phyloP scores from a whole-genome alignment of 1,284 basidiomycete genomes.

The Microbotryum saponariae region DNA sequence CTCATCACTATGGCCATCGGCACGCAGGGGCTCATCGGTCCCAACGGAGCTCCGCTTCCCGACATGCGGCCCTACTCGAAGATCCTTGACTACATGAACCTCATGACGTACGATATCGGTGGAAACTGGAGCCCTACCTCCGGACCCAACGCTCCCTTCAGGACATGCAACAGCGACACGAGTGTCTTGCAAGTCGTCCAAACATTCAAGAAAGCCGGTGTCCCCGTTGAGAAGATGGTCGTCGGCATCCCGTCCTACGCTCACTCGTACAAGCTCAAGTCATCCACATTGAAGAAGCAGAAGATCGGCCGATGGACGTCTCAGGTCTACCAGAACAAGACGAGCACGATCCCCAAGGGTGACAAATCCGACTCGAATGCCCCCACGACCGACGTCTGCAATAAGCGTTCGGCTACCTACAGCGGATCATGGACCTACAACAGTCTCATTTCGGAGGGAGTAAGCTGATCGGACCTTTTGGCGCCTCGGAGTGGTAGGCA shows the following conservation, averaged over 20 bases:
- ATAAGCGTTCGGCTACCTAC: neutral
- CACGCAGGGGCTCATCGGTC: conserved; percentile 59
- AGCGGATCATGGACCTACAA: conserved; percentile 4
- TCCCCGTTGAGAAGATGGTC: conserved; percentile 16
- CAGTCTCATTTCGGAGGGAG: neutral
- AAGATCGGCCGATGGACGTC: conserved; percentile 1
- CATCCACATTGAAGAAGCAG: neutral
- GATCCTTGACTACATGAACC: conserved; percentile 24
- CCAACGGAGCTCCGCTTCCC: conserved; percentile 44
- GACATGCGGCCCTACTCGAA: conserved; percentile 6
- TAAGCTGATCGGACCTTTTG: too few relatives aligned
- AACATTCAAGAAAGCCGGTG: conserved; percentile 17
- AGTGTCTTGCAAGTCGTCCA: conserved; percentile 11
- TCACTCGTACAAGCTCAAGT: neutral
- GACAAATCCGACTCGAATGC: neutral
- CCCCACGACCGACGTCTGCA: neutral
- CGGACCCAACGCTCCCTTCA: conserved; percentile 25
- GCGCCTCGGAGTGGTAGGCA: too few relatives aligned
- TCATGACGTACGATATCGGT: conserved; percentile 23
- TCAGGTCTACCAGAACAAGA: conserved; percentile 2
- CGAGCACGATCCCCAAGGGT: neutral
- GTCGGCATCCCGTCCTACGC: conserved; percentile 5
- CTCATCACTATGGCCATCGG: conserved; percentile 67
- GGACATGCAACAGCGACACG: conserved; percentile 19
- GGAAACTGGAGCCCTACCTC: conserved; percentile 21